Evolutionary conservation across 2,329 filamentous ascomycete genomes (phyloP).

Genomic region (Chalaropsis thielavioides): DNA sequence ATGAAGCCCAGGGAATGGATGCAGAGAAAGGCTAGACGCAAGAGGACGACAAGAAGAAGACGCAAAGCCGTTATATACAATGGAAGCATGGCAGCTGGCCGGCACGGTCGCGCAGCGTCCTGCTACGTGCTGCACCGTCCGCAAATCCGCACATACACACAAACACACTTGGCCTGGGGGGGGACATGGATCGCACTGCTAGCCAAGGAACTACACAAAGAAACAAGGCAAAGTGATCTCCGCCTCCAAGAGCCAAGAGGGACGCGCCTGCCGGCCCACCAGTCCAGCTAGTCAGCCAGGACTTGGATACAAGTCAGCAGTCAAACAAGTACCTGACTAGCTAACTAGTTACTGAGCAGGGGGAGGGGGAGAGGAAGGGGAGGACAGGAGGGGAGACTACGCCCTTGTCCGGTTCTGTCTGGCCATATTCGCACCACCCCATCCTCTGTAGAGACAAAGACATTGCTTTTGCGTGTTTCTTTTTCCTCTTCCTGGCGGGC

Average conservation of each 20-base stretch:
- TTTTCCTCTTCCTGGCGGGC: neutral
- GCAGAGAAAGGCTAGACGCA: neutral
- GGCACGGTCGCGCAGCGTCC: too few species aligned
- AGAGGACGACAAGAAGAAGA: neutral
- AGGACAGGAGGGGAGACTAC: neutral
- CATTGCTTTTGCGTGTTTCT: neutral
- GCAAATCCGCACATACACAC: neutral
- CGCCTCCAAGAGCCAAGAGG: neutral
- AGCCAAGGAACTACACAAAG: neutral
- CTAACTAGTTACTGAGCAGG: neutral
- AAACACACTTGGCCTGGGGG: neutral
- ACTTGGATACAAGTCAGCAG: neutral
- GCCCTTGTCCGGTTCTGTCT: neutral
- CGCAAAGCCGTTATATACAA: neutral
- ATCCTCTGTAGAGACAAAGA: neutral
- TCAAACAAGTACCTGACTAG: conserved; percentile 7
- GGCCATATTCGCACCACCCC: neutral
- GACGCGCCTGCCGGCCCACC: neutral
- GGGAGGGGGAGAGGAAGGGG: neutral
- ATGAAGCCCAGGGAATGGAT: neutral
- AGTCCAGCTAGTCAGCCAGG: neutral
- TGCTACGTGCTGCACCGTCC: neutral
- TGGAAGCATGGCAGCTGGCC: neutral
- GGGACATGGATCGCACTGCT: neutral
- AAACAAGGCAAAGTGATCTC: neutral